These are phyloP conservation scores for Penicillium sp. DNA, from an alignment of 2,329 filamentous ascomycete genomes.

Conservation along the genomic window DNA sequence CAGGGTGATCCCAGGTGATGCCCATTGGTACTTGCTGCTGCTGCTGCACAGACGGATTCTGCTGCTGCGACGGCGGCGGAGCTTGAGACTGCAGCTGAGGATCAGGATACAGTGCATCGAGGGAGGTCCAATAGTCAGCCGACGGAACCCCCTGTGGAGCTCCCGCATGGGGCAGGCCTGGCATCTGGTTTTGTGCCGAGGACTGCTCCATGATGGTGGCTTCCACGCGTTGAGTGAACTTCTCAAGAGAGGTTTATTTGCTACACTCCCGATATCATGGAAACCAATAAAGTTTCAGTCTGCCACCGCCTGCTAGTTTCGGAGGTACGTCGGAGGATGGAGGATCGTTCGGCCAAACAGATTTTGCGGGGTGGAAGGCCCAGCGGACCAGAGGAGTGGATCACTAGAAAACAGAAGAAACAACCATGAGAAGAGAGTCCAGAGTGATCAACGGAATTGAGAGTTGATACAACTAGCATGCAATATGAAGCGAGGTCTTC, in stretches of 20 bases:
- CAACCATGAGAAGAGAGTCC: slow-evolving; percentile 12
- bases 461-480: slow-evolving; percentile 13
- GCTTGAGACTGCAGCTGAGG: slow-evolving; percentile 31
- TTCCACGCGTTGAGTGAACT: background rate
- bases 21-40: slow-evolving; percentile 30
- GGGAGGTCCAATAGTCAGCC: slow-evolving; percentile 42
- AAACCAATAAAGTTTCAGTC: background rate
- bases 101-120: slow-evolving; percentile 38
- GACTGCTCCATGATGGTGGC: slow-evolving; percentile 39
- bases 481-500: background rate
- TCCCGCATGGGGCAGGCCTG: slow-evolving; percentile 31
- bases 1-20: slow-evolving; percentile 42
- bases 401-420: slow-evolving; percentile 14
- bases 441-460: slow-evolving; percentile 1
- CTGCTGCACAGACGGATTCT: slow-evolving; percentile 25
- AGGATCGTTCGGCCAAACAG: background rate
- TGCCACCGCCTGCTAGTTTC: slow-evolving; percentile 16
- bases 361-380: background rate
- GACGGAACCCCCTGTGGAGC: slow-evolving; percentile 31
- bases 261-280: slow-evolving; percentile 15
- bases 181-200: slow-evolving; percentile 32
- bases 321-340: background rate
- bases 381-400: background rate
- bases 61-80: slow-evolving; percentile 27
- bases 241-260: slow-evolving; percentile 9